Percentiles rank a stretch among this genome's conserved stretches.
These are phyloP conservation scores for Lyophyllum atratum DNA, from an alignment of 768 basidiomycete species.

Conservation along the genomic window DNA sequence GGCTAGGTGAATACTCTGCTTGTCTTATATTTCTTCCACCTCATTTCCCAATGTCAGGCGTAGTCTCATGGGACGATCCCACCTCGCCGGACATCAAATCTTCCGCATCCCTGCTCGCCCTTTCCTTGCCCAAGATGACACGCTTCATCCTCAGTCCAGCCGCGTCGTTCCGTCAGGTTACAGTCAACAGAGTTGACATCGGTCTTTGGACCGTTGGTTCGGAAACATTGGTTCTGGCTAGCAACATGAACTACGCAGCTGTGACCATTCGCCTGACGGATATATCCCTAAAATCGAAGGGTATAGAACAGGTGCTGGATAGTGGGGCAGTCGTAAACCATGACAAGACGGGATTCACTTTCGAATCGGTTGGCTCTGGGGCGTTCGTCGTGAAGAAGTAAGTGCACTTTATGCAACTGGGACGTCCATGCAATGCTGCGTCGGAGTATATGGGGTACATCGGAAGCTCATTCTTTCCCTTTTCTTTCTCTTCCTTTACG, in stretches of 20 bases:
- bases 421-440: too few relatives aligned
- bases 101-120: slow-evolving; percentile 50
- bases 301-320: slow-evolving; percentile 33
- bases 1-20: slow-evolving; percentile 40
- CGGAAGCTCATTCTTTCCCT: background rate
- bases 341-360: slow-evolving; percentile 29
- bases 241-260: slow-evolving; percentile 49
- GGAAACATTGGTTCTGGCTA: slow-evolving; percentile 48
- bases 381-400: slow-evolving; percentile 34
- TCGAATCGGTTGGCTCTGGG: slow-evolving; percentile 42
- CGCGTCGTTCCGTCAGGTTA: slow-evolving; percentile 41
- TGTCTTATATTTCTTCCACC: background rate
- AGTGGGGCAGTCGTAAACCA: slow-evolving; percentile 32
- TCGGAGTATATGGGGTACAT: background rate
- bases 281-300: slow-evolving; percentile 24
- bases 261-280: slow-evolving; percentile 32
- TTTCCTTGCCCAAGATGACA: slow-evolving; percentile 43
- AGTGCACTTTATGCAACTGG: slow-evolving; percentile 5
- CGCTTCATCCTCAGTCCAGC: slow-evolving; percentile 46
- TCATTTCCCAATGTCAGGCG: slow-evolving; percentile 27
- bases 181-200: slow-evolving; percentile 45
- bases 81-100: slow-evolving; percentile 53
- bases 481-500: background rate
- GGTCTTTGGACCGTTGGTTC: slow-evolving; percentile 47
- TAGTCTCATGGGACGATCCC: slow-evolving; percentile 58